Conservation (phyloP, 768 basidiomycete species). For the Collybiopsis luxurians region DNA sequence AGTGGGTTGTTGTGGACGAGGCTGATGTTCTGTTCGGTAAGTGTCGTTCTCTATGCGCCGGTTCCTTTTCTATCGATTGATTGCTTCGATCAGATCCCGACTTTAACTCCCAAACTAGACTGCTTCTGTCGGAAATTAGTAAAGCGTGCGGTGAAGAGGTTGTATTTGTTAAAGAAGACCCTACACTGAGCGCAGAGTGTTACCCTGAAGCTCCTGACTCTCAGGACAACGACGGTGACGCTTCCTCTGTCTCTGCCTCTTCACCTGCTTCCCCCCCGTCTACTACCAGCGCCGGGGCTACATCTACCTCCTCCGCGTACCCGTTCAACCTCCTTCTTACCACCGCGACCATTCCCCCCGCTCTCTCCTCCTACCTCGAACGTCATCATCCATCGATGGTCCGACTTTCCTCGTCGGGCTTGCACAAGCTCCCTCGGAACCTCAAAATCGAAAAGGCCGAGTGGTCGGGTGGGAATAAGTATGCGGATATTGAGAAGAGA, state of each 20-base stretch:
- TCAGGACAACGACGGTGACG: not conserved
- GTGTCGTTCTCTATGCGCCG: too few species aligned
- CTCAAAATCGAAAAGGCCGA: constrained; percentile 71
- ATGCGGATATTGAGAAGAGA: constrained; percentile 75
- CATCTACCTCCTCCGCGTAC: constrained; percentile 39
- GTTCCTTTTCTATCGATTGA: too few species aligned
- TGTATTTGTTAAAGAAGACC: constrained; percentile 22
- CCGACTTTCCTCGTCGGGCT: constrained; percentile 54
- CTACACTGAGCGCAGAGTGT: constrained; percentile 17
- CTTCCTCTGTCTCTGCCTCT: not conserved
- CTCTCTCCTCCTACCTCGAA: constrained; percentile 65
- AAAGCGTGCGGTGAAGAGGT: constrained; percentile 54
- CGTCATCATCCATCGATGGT: constrained; percentile 60
- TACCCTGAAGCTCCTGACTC: constrained; percentile 18
- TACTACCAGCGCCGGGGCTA: constrained; percentile 2
- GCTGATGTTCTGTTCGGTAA: constrained; percentile 87
- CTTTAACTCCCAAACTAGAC: constrained; percentile 71
- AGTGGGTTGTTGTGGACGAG: constrained; percentile 91
- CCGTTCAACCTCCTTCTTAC: constrained; percentile 83
- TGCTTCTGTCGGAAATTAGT: constrained; percentile 69
- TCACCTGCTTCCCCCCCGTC: constrained; percentile 7
- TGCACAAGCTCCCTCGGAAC: constrained; percentile 74
- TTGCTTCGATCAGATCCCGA: constrained; percentile 88
- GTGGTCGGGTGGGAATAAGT: constrained; percentile 79
- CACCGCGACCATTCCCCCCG: constrained; percentile 83